Conservation (phyloP, 495 filamentous ascomycete species). For the Chaetomium cochliodes region DNA sequence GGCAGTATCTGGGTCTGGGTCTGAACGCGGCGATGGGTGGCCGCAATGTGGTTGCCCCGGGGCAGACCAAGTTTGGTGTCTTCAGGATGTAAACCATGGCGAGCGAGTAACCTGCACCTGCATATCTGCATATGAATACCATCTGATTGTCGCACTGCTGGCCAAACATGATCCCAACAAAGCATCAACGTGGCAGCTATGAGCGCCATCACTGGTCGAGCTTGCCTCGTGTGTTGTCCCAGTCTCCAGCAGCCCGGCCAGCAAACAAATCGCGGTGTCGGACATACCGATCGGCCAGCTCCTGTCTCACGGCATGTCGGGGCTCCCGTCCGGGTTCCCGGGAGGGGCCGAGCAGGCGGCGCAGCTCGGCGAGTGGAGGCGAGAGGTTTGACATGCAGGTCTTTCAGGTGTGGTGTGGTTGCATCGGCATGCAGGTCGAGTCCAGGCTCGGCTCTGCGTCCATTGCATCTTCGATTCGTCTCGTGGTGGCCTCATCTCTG, state of each 20-base stretch:
- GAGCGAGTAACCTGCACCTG: not conserved
- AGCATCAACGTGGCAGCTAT: not conserved
- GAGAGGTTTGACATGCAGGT: not conserved
- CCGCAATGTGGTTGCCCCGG: slow-evolving; percentile 55
- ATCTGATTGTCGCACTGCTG: not conserved
- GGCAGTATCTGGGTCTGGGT: slow-evolving; percentile 77
- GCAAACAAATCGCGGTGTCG: not conserved
- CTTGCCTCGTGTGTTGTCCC: not conserved
- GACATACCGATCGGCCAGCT: not conserved
- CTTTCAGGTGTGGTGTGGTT: too few species aligned
- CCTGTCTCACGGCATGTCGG: not conserved
- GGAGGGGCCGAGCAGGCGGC: not conserved
- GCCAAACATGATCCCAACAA: not conserved
- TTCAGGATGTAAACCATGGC: slow-evolving; percentile 77
- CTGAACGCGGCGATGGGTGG: slow-evolving; percentile 75
- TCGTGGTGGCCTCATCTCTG: not conserved
- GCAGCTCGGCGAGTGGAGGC: not conserved
- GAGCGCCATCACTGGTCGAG: too few species aligned
- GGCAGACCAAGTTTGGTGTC: slow-evolving; percentile 81
- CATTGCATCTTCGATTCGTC: not conserved
- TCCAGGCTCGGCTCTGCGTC: not conserved
- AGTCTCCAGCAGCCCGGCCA: too few species aligned
- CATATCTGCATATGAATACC: not conserved
- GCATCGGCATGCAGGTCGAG: not conserved
- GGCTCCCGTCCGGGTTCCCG: not conserved